Evolutionary conservation across 78 protist species (phyloP).

Genomic region (Dictyostelium citrinum): DNA sequence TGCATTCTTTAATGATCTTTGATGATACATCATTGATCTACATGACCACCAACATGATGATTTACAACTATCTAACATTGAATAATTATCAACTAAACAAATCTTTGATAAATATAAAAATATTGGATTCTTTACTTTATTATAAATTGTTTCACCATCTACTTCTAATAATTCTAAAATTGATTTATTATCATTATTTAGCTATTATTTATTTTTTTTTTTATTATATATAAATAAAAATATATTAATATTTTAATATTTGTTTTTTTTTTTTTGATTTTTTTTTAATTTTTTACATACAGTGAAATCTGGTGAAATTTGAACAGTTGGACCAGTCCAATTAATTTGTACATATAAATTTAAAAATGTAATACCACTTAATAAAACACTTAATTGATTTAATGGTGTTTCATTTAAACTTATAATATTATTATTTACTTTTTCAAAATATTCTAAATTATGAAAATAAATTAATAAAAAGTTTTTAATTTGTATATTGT

Average conservation of each 20-base stretch:
- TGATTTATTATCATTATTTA: background rate
- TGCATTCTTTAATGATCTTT: conserved; percentile 27
- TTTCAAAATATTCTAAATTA: conserved; percentile 19
- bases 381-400: conserved; percentile 23
- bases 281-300: background rate
- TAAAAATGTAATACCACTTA: conserved; percentile 64
- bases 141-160: conserved; percentile 57
- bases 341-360: conserved; percentile 62
- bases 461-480: too few species aligned
- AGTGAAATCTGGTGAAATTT: background rate
- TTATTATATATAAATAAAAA: background rate
- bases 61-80: conserved; percentile 20
- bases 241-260: too few species aligned
- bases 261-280: too few species aligned
- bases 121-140: conserved; percentile 31
- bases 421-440: conserved; percentile 18
- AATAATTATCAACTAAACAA: conserved; percentile 41
- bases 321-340: conserved; percentile 67
- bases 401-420: conserved; percentile 1
- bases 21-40: conserved; percentile 41
- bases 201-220: too few species aligned
- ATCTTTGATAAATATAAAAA: conserved; percentile 19
- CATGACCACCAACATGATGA: conserved; percentile 64
- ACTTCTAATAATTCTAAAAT: conserved; percentile 23
- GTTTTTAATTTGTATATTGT: too few species aligned